Conservation (phyloP, 2,329 filamentous ascomycete species). For the Furcasterigmium furcatum region DNA sequence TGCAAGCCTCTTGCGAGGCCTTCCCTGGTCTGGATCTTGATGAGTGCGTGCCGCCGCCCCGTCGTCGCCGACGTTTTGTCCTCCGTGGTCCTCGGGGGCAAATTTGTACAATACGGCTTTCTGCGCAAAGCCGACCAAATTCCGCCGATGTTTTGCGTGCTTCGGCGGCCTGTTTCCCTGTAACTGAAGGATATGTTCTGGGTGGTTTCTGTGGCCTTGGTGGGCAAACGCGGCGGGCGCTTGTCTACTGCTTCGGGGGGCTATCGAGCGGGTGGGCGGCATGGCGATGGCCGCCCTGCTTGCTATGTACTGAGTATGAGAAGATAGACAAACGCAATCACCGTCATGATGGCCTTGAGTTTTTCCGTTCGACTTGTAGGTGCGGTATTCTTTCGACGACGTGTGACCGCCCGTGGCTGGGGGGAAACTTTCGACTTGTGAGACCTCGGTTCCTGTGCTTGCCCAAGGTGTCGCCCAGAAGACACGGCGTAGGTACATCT, state of each 20-base stretch:
- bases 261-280: not conserved
- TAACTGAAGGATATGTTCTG: not conserved
- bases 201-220: slow-evolving; percentile 9
- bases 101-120: slow-evolving; percentile 12
- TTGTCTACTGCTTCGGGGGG: slow-evolving; percentile 1
- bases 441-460: no score
- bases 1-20: not conserved
- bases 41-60: slow-evolving; percentile 6
- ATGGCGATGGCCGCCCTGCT: slow-evolving; percentile 5
- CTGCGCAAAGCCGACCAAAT: slow-evolving; percentile 7
- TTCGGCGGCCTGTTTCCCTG: slow-evolving; percentile 6
- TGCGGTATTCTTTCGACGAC: no score
- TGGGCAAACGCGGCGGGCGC: slow-evolving; percentile 7
- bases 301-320: slow-evolving; percentile 15
- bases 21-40: slow-evolving; percentile 1
- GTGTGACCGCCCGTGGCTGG: no score
- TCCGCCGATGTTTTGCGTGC: slow-evolving; percentile 5
- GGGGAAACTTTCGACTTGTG: no score
- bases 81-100: slow-evolving; percentile 4
- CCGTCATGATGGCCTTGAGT: not conserved
- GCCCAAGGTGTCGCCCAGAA: no score
- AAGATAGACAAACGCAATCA: slow-evolving; percentile 7
- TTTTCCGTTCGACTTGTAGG: no score
- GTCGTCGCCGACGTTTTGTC: slow-evolving; percentile 6
- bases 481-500: no score